Evolutionary conservation across 345 rosid genomes (phyloP).

Genomic region (Eucalyptus shirleyi): DNA sequence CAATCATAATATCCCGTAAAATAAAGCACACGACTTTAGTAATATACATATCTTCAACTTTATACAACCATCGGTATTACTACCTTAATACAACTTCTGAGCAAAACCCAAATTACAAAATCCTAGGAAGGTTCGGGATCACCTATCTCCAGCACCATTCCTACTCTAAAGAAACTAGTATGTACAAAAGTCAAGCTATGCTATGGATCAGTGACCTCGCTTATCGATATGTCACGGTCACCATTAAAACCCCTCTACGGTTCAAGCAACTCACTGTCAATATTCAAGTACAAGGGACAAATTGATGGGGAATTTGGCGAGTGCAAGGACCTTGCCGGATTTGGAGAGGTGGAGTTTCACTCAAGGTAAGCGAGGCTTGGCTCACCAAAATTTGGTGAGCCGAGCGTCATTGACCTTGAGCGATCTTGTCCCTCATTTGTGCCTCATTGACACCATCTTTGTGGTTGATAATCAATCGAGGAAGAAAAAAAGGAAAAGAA

Average conservation of each 20-base stretch:
- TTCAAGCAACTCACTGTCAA: background rate
- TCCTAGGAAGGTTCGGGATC: background rate
- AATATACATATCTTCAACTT: background rate
- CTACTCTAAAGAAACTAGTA: background rate
- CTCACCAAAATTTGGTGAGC: background rate
- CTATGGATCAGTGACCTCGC: background rate
- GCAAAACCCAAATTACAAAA: background rate
- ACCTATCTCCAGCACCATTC: background rate
- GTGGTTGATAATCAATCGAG: rapidly evolving
- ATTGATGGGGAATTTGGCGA: background rate
- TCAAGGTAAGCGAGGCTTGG: background rate
- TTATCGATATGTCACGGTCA: background rate
- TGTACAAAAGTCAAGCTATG: background rate
- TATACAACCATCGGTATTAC: background rate
- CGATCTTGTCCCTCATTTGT: rapidly evolving
- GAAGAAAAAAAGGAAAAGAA: rapidly evolving
- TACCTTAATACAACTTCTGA: too few relatives aligned
- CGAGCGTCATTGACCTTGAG: background rate
- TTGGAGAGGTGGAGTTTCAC: background rate
- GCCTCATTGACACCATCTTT: rapidly evolving
- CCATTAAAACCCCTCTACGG: background rate
- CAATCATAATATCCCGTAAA: background rate
- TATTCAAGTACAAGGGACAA: background rate
- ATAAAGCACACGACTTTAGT: background rate
- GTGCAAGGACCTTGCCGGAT: background rate